phyloP scores from a whole-genome alignment of 2,329 filamentous ascomycete species.

The Cryoendolithus antarcticus region DNA sequence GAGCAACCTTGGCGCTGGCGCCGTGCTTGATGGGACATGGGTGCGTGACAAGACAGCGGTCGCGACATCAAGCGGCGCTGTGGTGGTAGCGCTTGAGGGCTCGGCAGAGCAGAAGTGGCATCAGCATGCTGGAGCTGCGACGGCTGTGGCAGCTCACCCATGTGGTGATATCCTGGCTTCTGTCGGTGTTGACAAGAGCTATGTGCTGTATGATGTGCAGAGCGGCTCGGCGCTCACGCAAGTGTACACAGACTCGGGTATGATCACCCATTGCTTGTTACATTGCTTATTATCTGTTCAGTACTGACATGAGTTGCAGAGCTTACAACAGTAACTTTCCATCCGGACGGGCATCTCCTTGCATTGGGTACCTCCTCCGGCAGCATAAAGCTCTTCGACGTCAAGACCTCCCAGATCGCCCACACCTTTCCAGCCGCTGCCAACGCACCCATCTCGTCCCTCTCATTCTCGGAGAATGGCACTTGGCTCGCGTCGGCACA shows the following conservation, averaged over 20 bases:
- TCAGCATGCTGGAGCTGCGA: slow-evolving; percentile 75
- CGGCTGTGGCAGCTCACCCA: slow-evolving; percentile 68
- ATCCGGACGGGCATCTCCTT: slow-evolving; percentile 91
- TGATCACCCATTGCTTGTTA: no score
- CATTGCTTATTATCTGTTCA: no score
- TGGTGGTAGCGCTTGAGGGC: slow-evolving; percentile 69
- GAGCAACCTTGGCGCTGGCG: slow-evolving; percentile 49
- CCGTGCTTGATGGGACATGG: slow-evolving; percentile 57
- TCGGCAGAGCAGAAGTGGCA: slow-evolving; percentile 56
- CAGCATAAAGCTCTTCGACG: slow-evolving; percentile 79
- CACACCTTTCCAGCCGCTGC: slow-evolving; percentile 52
- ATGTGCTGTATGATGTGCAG: slow-evolving; percentile 73
- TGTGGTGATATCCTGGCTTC: slow-evolving; percentile 74
- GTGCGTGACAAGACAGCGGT: slow-evolving; percentile 57
- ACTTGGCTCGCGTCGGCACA: slow-evolving; percentile 84
- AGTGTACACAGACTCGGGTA: slow-evolving; percentile 69
- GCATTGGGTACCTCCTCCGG: slow-evolving; percentile 70
- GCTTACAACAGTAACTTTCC: slow-evolving; percentile 69
- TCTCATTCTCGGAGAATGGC: slow-evolving; percentile 91
- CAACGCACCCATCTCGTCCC: slow-evolving; percentile 54
- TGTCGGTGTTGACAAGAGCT: slow-evolving; percentile 82
- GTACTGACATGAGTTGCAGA: slow-evolving; percentile 36
- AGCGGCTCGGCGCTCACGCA: slow-evolving; percentile 59
- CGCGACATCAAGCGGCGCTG: slow-evolving; percentile 59
- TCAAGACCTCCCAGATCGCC: slow-evolving; percentile 64